A percentile compares a stretch with the other conserved stretches of the same genome.
These are phyloP conservation scores for Boechera stricta DNA, from an alignment of 345 rosid species.

Conservation along the genomic window DNA sequence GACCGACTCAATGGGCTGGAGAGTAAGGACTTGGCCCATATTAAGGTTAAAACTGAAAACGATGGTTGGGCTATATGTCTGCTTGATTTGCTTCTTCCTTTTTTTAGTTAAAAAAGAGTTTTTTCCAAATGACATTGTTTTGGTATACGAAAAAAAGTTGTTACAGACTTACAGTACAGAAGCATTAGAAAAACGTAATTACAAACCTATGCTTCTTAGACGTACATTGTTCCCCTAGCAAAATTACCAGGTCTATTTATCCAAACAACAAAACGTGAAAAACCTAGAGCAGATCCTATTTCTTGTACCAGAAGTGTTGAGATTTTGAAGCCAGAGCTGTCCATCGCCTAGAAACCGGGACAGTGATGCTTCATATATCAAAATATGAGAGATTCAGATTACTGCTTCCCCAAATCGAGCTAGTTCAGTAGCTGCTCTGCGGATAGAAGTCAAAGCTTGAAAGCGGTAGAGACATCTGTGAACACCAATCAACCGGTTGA, in stretches of 20 bases:
- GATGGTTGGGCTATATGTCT: background rate
- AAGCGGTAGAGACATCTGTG: constrained; percentile 38
- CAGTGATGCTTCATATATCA: background rate
- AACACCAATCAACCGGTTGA: constrained; percentile 39
- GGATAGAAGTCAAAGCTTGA: constrained; percentile 23
- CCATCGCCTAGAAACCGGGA: background rate
- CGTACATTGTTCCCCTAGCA: no score
- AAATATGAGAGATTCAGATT: no score
- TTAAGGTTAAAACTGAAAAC: background rate
- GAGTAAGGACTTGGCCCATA: background rate
- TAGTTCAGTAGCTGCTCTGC: constrained; percentile 42
- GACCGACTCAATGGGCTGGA: background rate
- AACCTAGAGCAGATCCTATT: background rate
- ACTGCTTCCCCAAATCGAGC: background rate
- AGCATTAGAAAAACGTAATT: background rate
- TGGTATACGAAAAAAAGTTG: no score
- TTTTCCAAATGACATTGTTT: background rate
- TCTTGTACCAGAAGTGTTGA: constrained; percentile 1
- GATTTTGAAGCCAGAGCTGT: background rate
- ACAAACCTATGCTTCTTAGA: background rate
- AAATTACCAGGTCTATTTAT: background rate
- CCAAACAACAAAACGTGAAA: background rate
- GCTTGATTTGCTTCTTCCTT: no score
- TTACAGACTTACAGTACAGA: background rate
- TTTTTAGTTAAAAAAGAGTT: no score